Conservation (phyloP, 345 rosid genomes). For the Triadica sebifera region DNA sequence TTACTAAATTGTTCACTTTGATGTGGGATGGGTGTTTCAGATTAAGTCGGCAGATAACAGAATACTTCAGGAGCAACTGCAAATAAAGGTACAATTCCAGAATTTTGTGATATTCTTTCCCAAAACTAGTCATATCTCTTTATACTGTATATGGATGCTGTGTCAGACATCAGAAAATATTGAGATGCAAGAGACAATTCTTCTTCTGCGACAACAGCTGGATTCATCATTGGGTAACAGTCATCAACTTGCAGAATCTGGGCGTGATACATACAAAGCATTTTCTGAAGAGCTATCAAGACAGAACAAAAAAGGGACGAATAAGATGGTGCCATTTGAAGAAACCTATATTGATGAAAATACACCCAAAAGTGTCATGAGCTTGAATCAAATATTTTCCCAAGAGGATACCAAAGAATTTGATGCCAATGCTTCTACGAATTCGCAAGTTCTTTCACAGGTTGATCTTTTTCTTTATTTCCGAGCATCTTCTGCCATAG, state of each 20-base stretch:
- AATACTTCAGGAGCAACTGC: constrained; percentile 67
- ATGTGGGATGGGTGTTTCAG: constrained; percentile 36
- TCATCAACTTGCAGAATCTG: constrained; percentile 36
- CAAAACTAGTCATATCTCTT: background rate
- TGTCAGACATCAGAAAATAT: constrained; percentile 51
- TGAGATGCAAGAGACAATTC: constrained; percentile 64
- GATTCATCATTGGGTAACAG: constrained; percentile 31
- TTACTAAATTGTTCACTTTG: constrained; percentile 22
- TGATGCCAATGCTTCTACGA: constrained; percentile 30
- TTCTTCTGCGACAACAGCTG: constrained; percentile 53
- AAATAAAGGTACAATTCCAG: constrained; percentile 48
- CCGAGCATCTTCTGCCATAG: constrained; percentile 3
- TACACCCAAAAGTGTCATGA: constrained; percentile 61
- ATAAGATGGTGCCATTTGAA: constrained; percentile 32
- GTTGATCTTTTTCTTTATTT: constrained; percentile 23
- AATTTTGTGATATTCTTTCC: constrained; percentile 11
- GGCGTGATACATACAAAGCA: constrained; percentile 10
- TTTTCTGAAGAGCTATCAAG: constrained; percentile 20
- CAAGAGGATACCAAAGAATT: constrained; percentile 56
- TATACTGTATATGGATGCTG: constrained; percentile 6
- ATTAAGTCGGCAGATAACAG: constrained; percentile 70
- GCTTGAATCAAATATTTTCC: constrained; percentile 59
- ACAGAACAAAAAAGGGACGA: constrained; percentile 17
- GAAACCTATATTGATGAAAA: constrained; percentile 44
- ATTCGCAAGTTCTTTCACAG: constrained; percentile 51